Conservation (phyloP, 2,329 filamentous ascomycete species). For the Colletotrichum liaoningense region DNA sequence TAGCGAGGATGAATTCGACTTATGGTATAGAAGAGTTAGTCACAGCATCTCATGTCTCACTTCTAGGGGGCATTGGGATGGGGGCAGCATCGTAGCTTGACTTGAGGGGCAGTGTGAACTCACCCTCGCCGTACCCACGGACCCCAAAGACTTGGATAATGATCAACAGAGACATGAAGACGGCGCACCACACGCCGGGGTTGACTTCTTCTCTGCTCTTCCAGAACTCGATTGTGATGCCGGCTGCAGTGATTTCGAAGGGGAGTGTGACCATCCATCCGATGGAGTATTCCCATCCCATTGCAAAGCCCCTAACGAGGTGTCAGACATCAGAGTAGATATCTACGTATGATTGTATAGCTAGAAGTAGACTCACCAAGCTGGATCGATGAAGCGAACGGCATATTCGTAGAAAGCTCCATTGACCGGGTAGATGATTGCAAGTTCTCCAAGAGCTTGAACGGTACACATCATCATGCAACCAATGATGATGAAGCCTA, state of each 20-base stretch:
- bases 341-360: neutral
- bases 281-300: slow-evolving; percentile 65
- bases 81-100: too few relatives aligned
- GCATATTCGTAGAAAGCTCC: slow-evolving; percentile 73
- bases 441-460: slow-evolving; percentile 70
- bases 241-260: slow-evolving; percentile 78
- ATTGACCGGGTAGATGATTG: slow-evolving; percentile 71
- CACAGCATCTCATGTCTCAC: too few relatives aligned
- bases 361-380: slow-evolving; percentile 52
- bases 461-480: slow-evolving; percentile 71
- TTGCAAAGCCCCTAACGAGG: slow-evolving; percentile 58
- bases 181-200: slow-evolving; percentile 65
- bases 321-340: slow-evolving; percentile 10
- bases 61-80: too few relatives aligned
- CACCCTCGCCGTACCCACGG: slow-evolving; percentile 61
- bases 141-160: slow-evolving; percentile 62
- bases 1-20: slow-evolving; percentile 68
- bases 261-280: slow-evolving; percentile 79
- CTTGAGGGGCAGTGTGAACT: too few relatives aligned
- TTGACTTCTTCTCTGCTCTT: slow-evolving; percentile 54
- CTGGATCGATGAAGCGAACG: slow-evolving; percentile 70
- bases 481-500: slow-evolving; percentile 67
- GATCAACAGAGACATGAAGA: slow-evolving; percentile 54
- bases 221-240: slow-evolving; percentile 79
- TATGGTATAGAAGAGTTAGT: too few relatives aligned